Evolutionary conservation across 179 eudicot species (phyloP).

Genomic region (Beta corolliflora): DNA sequence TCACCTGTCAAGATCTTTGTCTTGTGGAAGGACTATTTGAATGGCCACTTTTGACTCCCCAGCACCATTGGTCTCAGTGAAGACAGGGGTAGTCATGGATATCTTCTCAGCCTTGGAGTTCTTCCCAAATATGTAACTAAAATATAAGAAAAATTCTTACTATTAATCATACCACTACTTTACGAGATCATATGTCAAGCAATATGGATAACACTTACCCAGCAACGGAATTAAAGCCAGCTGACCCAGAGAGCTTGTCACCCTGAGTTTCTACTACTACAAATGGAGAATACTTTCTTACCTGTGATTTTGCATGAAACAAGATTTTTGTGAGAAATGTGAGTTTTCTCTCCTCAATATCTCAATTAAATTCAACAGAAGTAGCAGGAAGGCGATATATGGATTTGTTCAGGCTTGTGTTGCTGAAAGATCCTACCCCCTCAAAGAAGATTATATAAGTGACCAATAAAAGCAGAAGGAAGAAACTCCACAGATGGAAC

Average conservation of each 20-base stretch:
- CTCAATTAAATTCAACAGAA: neutral
- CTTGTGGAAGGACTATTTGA: conserved; percentile 88
- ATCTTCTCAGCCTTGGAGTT: conserved; percentile 78
- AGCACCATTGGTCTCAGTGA: conserved; percentile 67
- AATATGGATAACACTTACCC: conserved; percentile 50
- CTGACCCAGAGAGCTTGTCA: conserved; percentile 84
- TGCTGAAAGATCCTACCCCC: neutral
- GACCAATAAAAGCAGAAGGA: neutral
- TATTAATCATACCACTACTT: neutral
- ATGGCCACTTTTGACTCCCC: conserved; percentile 67
- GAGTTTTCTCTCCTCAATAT: neutral
- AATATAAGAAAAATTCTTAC: conserved; percentile 7
- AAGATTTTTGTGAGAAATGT: neutral
- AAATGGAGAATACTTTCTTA: conserved; percentile 78
- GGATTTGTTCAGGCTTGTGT: neutral
- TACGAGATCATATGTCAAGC: neutral
- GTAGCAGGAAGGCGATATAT: neutral
- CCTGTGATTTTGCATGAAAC: conserved; percentile 44
- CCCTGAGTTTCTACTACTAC: conserved; percentile 85
- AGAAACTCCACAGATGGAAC: neutral
- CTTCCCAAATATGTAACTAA: conserved; percentile 92
- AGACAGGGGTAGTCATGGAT: conserved; percentile 95
- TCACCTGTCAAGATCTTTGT: conserved; percentile 75
- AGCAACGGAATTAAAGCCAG: conserved; percentile 76
- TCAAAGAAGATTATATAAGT: neutral